phyloP scores from a whole-genome alignment of 1,284 basidiomycete species.

The Ceratobasidium theobromae region DNA sequence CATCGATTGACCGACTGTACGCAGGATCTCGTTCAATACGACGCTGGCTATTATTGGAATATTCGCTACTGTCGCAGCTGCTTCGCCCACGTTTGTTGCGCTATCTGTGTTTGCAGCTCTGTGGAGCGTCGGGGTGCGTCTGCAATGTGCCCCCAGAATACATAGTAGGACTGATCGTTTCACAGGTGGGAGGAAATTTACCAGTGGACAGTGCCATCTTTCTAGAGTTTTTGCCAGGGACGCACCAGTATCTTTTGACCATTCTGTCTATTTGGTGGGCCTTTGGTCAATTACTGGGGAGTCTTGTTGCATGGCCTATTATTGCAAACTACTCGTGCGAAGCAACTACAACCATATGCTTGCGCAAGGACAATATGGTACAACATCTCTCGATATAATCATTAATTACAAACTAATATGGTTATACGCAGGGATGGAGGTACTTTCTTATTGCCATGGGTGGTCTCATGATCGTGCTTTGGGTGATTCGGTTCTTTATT shows the following conservation, averaged over 20 bases:
- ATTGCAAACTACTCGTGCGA: constrained; percentile 62
- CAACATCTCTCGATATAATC: constrained; percentile 29
- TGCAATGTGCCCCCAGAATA: constrained; percentile 37
- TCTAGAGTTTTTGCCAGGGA: constrained; percentile 62
- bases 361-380: constrained; percentile 48
- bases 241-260: constrained; percentile 63
- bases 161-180: constrained; percentile 43
- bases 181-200: constrained; percentile 64
- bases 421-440: constrained; percentile 61
- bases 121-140: constrained; percentile 54
- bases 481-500: constrained; percentile 66
- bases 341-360: constrained; percentile 45
- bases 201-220: constrained; percentile 80
- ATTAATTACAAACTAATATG: neutral
- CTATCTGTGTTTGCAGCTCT: constrained; percentile 57
- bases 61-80: constrained; percentile 64
- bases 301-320: constrained; percentile 69
- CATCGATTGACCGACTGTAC: neutral
- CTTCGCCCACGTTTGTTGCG: constrained; percentile 54
- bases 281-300: constrained; percentile 59
- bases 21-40: constrained; percentile 71
- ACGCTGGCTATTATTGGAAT: constrained; percentile 70
- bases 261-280: constrained; percentile 68
- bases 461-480: constrained; percentile 63
- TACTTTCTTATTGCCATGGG: constrained; percentile 66